A percentile compares a stretch with the other conserved stretches of the same genome.
Evolutionary conservation across 176 grass and related monocot genomes (phyloP).

Genomic region (Ensete ventricosum): DNA sequence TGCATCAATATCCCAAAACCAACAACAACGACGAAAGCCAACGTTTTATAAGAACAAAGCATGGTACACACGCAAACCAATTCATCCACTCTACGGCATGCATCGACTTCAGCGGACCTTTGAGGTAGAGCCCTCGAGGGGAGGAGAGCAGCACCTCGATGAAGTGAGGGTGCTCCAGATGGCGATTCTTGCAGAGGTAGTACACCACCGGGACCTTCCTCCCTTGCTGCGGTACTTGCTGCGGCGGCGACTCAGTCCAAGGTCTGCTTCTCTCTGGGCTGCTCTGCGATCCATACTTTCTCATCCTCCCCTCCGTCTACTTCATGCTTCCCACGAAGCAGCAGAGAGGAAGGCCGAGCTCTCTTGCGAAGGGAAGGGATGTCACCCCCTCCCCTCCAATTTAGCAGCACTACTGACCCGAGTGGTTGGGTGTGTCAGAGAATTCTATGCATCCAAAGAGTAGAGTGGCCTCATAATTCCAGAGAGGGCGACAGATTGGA

Average conservation of each 20-base stretch:
- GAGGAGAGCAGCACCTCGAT: slow-evolving; percentile 77
- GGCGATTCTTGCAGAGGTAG: slow-evolving; percentile 73
- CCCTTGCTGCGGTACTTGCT: neutral
- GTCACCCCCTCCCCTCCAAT: too few species aligned
- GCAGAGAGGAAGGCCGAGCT: too few species aligned
- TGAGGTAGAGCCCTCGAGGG: slow-evolving; percentile 65
- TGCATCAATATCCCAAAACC: slow-evolving; percentile 11
- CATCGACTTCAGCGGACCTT: slow-evolving; percentile 37
- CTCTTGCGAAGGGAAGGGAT: too few species aligned
- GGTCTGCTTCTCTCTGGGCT: slow-evolving; percentile 68
- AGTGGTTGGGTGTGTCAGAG: too few species aligned
- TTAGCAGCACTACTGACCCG: too few species aligned
- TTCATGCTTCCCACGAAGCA: too few species aligned
- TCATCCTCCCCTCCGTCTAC: slow-evolving; percentile 25
- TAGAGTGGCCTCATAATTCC: too few species aligned
- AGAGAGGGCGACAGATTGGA: too few species aligned
- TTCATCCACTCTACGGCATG: neutral
- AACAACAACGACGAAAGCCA: neutral
- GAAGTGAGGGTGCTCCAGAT: slow-evolving; percentile 96
- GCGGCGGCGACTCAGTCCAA: slow-evolving; percentile 44
- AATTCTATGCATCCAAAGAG: too few species aligned
- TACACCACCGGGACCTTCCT: slow-evolving; percentile 80
- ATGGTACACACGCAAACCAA: neutral
- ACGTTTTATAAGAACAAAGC: too few species aligned
- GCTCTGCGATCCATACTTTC: slow-evolving; percentile 15